Percentiles rank a stretch among this genome's conserved stretches.
Evolutionary conservation across 148 eudicot species (phyloP).

Genomic region (Spergularia bocconei): DNA sequence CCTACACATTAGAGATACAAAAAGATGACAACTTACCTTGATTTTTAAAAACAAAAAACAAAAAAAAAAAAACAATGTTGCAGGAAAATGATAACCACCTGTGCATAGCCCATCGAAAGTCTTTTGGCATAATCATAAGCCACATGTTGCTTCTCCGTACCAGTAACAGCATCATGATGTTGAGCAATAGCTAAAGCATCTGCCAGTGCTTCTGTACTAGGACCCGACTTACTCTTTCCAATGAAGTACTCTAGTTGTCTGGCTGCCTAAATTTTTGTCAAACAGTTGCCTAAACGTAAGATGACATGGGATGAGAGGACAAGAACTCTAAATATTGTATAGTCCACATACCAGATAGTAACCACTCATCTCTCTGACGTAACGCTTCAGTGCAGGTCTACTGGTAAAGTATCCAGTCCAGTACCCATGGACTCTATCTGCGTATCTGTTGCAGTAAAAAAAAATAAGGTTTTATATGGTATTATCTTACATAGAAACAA

Average conservation of each 20-base stretch:
- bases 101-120: constrained; percentile 75
- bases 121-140: constrained; percentile 96
- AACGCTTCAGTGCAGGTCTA: constrained; percentile 83
- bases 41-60: neutral
- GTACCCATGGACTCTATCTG: constrained; percentile 77
- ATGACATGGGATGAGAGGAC: neutral
- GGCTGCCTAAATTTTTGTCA: constrained; percentile 59
- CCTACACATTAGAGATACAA: constrained; percentile 44
- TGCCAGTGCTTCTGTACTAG: constrained; percentile 62
- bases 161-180: constrained; percentile 96
- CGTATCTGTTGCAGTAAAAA: constrained; percentile 53
- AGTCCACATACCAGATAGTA: constrained; percentile 66
- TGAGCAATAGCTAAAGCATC: constrained; percentile 94
- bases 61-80: neutral
- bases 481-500: neutral
- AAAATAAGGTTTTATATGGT: neutral
- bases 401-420: constrained; percentile 98
- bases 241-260: constrained; percentile 77
- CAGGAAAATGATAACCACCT: constrained; percentile 40
- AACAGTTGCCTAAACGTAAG: neutral
- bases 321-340: neutral
- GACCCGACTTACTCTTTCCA: constrained; percentile 69
- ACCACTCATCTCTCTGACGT: constrained; percentile 85
- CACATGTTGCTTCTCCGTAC: constrained; percentile 91
- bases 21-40: neutral